Conservation (phyloP, 2,329 filamentous ascomycete genomes). For the Pezicula radicicola region DNA sequence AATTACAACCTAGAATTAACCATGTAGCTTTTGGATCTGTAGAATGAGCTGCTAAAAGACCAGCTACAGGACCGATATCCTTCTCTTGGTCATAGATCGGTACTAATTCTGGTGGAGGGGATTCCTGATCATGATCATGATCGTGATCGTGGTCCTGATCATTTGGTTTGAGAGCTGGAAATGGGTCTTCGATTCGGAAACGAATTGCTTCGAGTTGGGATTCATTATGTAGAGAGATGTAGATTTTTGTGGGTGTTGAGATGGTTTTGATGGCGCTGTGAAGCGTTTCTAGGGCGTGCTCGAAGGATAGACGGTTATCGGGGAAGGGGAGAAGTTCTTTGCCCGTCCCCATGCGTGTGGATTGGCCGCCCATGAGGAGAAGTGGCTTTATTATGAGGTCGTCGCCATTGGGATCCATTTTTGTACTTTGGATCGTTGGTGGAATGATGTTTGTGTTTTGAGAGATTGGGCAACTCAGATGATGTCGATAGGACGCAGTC, state of each 20-base stretch:
- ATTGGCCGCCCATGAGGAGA: constrained; percentile 30
- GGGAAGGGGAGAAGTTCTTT: constrained; percentile 30
- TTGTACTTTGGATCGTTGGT: too few species aligned
- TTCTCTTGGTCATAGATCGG: constrained; percentile 4
- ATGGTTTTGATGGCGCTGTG: constrained; percentile 19
- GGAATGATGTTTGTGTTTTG: too few species aligned
- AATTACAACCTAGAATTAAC: constrained; percentile 32
- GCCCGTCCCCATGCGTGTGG: constrained; percentile 27
- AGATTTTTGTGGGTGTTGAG: constrained; percentile 13
- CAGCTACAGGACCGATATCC: constrained; percentile 22
- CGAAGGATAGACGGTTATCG: constrained; percentile 25
- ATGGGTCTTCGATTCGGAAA: background rate
- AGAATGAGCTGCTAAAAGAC: constrained; percentile 29
- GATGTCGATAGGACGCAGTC: too few species aligned
- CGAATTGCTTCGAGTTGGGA: constrained; percentile 3
- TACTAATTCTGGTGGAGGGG: constrained; percentile 1
- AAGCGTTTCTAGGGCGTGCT: constrained; percentile 23
- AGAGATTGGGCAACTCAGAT: too few species aligned
- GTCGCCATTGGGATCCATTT: background rate
- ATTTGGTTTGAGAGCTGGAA: too few species aligned
- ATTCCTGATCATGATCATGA: background rate
- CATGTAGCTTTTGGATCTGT: constrained; percentile 23
- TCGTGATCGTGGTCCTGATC: background rate
- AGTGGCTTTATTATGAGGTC: constrained; percentile 12
- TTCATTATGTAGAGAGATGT: constrained; percentile 17